These are phyloP conservation scores for Aaosphaeria arxii DNA, from an alignment of 2,329 filamentous ascomycete species.

Conservation along the genomic window DNA sequence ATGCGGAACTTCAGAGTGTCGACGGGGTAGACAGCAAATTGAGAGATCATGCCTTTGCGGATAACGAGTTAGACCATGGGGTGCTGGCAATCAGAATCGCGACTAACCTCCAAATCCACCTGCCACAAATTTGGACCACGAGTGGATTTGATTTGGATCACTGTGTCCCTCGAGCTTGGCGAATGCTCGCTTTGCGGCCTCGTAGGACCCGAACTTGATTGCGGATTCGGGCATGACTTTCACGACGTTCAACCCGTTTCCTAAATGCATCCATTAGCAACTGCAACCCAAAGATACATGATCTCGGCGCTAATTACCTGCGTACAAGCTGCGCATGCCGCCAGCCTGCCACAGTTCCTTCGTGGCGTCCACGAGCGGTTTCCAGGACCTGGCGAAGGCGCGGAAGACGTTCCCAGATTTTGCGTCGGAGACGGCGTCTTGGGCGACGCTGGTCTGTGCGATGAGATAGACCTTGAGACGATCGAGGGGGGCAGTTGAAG, in stretches of 20 bases:
- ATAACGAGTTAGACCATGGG: no score
- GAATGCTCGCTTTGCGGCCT: constrained; percentile 85
- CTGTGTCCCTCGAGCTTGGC: constrained; percentile 84
- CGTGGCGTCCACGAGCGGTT: constrained; percentile 69
- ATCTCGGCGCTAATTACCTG: constrained; percentile 60
- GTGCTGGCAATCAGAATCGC: neutral
- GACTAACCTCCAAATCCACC: constrained; percentile 71
- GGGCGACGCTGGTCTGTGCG: constrained; percentile 70
- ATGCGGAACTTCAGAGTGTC: constrained; percentile 83
- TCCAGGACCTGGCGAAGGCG: constrained; percentile 63
- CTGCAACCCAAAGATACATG: neutral
- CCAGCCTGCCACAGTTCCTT: constrained; percentile 81
- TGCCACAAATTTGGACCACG: constrained; percentile 83
- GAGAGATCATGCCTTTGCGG: constrained; percentile 71
- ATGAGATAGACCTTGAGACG: constrained; percentile 97
- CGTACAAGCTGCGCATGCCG: constrained; percentile 85
- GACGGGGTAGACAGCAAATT: constrained; percentile 93
- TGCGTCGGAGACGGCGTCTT: constrained; percentile 61
- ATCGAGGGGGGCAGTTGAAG: constrained; percentile 92
- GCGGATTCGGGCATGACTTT: constrained; percentile 99
- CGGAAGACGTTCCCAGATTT: constrained; percentile 66
- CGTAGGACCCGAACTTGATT: constrained; percentile 97
- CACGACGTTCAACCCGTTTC: constrained; percentile 92
- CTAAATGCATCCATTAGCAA: constrained; percentile 45
- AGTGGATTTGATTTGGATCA: constrained; percentile 74